Evolutionary conservation across 2,329 filamentous ascomycete genomes (phyloP), one percentile per base, ranked within the genome.

Genomic region (Ceratocystis cubensis): DNA sequence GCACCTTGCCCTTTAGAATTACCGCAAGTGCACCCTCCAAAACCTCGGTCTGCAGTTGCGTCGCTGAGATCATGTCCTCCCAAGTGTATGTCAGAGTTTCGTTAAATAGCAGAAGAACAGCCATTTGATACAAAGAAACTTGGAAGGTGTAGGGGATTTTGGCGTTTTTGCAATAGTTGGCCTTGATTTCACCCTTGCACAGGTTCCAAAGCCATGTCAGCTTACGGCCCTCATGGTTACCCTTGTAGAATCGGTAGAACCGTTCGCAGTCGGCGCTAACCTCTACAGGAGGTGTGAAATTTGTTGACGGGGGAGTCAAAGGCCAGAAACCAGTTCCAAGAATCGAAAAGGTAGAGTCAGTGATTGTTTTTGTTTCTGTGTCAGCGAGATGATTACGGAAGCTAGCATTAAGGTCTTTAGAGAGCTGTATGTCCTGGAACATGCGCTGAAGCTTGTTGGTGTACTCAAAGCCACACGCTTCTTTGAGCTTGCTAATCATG

Each of bases 371-470:
- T 8, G 75, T 71, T 50, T 90, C 81, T 3, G 84, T 74, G n/a
- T 80, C 80, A 71, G 82, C 82, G 10, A 82, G 78, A 72, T 92
- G 86, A 75, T 91, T 89, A 72, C 89, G 88, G 80, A 95, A 99
- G 37, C 88, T 87, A 61, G 84, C 83, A 76, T 99, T 99, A 61
- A 99, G 83, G 77, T 99, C 94, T 78, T 96, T 96, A 70, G 93
- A 97, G 63, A 96, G 96, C 75, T 99, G 94, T 81, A 99, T 96
- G 74, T 99, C 94, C 75, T 97, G 93, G 83, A 97, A 99, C 94
- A 99, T 99, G 73, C 95, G 91, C 79, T 97, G 93, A 59, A 99
- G 83, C 79, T 97, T 97, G 81, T 97, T 99, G 71, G 94, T 99
- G 78, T 99, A 99, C 76, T 99, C 94, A 71, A 96, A 99, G 72